Percentiles rank a stretch among this genome's conserved stretches.
phyloP scores from a whole-genome alignment of 1,284 basidiomycete genomes.

The Ceratobasidium sp. region DNA sequence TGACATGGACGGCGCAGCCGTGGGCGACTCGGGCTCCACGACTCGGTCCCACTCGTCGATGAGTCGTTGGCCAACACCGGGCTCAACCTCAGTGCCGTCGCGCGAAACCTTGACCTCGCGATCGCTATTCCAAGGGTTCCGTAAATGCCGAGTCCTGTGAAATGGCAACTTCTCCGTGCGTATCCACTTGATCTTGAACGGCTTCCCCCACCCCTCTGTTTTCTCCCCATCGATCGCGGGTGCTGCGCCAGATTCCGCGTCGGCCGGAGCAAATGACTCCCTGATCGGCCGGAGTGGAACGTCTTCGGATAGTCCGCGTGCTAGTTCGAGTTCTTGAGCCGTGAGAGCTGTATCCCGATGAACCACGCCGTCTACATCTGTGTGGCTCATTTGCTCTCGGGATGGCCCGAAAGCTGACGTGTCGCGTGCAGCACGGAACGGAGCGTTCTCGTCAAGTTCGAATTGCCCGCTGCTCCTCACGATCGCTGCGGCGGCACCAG shows the following conservation, averaged over 20 bases:
- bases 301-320: conserved; percentile 24
- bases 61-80: conserved; percentile 78
- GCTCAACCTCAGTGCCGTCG: conserved; percentile 93
- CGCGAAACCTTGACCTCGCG: conserved; percentile 92
- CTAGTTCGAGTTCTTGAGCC: conserved; percentile 37
- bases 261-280: conserved; percentile 19
- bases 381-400: conserved; percentile 34
- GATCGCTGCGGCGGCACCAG: conserved; percentile 19
- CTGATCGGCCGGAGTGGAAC: neutral
- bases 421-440: conserved; percentile 39
- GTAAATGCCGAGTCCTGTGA: conserved; percentile 79
- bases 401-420: conserved; percentile 20
- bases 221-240: conserved; percentile 54
- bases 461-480: conserved; percentile 3
- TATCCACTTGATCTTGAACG: conserved; percentile 91
- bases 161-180: conserved; percentile 83
- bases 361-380: conserved; percentile 53
- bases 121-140: conserved; percentile 95
- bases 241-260: conserved; percentile 37
- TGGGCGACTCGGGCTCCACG: conserved; percentile 22
- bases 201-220: conserved; percentile 69
- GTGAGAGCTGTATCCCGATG: conserved; percentile 53
- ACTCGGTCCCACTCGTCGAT: conserved; percentile 79
- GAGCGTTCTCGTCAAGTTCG: conserved; percentile 46
- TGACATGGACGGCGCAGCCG: neutral